Percentiles rank a stretch among this genome's conserved stretches.
phyloP scores from a whole-genome alignment of 2,329 filamentous ascomycete species.

The Karstenula rhodostoma region DNA sequence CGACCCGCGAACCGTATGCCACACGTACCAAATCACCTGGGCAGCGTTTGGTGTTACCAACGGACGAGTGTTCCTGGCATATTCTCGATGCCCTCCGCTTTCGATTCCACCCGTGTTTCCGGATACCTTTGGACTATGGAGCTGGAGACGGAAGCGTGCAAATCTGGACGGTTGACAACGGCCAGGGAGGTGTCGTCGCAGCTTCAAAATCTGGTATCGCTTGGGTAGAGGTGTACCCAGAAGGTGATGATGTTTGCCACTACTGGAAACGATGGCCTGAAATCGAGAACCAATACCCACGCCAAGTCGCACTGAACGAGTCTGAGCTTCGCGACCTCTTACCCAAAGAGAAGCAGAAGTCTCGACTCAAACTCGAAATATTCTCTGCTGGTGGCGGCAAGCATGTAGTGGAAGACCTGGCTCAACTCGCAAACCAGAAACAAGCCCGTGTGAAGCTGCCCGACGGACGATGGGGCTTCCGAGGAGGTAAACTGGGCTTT shows the following conservation, averaged over 20 bases:
- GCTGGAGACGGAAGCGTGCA: slow-evolving; percentile 79
- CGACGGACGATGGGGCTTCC: slow-evolving; percentile 76
- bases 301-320: slow-evolving; percentile 78
- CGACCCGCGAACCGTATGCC: slow-evolving; percentile 81
- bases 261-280: slow-evolving; percentile 82
- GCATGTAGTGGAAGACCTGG: slow-evolving; percentile 80
- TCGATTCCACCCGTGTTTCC: slow-evolving; percentile 88
- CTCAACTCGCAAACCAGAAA: slow-evolving; percentile 70
- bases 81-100: slow-evolving; percentile 88
- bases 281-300: slow-evolving; percentile 67
- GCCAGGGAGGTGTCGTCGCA: slow-evolving; percentile 78
- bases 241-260: slow-evolving; percentile 82
- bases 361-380: slow-evolving; percentile 73
- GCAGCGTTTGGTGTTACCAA: slow-evolving; percentile 71
- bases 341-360: slow-evolving; percentile 76
- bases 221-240: slow-evolving; percentile 81
- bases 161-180: slow-evolving; percentile 83
- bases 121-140: slow-evolving; percentile 72
- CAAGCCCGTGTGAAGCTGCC: slow-evolving; percentile 77
- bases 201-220: slow-evolving; percentile 83
- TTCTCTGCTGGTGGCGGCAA: slow-evolving; percentile 79
- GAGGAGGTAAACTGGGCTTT: slow-evolving; percentile 75
- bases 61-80: slow-evolving; percentile 92
- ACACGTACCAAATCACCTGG: slow-evolving; percentile 87
- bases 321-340: slow-evolving; percentile 74